Conservation (phyloP, 2,329 filamentous ascomycete genomes). For the Arthrinium phaeospermum region DNA sequence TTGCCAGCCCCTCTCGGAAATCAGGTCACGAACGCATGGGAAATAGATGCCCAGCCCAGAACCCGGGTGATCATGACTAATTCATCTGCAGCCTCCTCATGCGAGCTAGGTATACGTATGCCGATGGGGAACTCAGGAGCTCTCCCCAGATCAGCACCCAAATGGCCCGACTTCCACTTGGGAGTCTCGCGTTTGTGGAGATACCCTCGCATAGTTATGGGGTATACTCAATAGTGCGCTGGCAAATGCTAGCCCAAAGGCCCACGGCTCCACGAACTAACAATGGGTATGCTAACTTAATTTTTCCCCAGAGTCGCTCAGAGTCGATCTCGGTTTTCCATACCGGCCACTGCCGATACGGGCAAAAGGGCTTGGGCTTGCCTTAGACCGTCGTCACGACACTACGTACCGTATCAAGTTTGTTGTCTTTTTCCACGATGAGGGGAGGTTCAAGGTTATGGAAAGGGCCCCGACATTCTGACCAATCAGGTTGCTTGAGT, state of each 20-base stretch:
- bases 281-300: constrained; percentile 9
- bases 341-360: background rate
- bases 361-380: background rate
- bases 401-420: background rate
- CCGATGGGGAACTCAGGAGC: constrained; percentile 10
- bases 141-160: constrained; percentile 15
- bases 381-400: background rate
- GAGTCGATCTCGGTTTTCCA: background rate
- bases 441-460: background rate
- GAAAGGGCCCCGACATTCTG: background rate
- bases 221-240: constrained; percentile 12
- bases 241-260: constrained; percentile 3
- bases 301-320: constrained; percentile 14
- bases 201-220: constrained; percentile 5
- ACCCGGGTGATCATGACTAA: constrained; percentile 2
- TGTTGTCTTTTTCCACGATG: background rate
- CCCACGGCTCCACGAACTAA: constrained; percentile 12
- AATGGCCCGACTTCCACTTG: background rate
- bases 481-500: background rate
- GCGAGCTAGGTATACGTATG: background rate
- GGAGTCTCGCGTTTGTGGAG: constrained; percentile 14
- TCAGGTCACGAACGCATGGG: constrained; percentile 7
- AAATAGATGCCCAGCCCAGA: background rate
- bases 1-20: background rate
- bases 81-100: background rate